Evolutionary conservation across 306 rosid genomes (phyloP).

Genomic region (Hippophae rhamnoides): DNA sequence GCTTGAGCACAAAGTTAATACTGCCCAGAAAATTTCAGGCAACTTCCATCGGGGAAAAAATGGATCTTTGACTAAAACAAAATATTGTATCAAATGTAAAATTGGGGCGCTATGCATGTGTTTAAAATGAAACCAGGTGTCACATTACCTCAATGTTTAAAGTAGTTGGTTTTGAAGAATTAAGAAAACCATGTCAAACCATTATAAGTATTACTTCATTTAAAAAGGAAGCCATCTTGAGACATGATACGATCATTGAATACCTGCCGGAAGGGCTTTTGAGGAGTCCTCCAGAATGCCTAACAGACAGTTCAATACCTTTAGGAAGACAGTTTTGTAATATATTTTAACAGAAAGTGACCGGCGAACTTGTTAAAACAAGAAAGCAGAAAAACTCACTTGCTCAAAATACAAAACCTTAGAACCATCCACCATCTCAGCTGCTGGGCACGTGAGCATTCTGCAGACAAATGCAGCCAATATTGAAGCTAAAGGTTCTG

Average conservation of each 20-base stretch:
- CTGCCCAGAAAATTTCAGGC: not conserved
- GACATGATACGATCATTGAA: not conserved
- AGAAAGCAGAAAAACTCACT: constrained; percentile 27
- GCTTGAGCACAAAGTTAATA: constrained; percentile 8
- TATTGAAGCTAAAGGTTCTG: not conserved
- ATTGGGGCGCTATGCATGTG: not conserved
- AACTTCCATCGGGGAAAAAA: not conserved
- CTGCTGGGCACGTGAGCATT: constrained; percentile 76
- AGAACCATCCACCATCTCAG: constrained; percentile 89
- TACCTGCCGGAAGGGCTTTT: constrained; percentile 97
- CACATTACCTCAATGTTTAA: not conserved
- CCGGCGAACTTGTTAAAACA: not conserved
- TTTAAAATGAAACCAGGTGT: not conserved
- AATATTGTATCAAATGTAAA: not conserved
- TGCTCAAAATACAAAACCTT: constrained; percentile 82
- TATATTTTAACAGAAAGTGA: not conserved
- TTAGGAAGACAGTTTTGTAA: constrained; percentile 1
- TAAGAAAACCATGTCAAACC: not conserved
- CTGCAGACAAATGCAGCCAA: constrained; percentile 15
- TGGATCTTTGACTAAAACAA: not conserved
- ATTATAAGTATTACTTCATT: not conserved
- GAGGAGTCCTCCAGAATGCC: constrained; percentile 99
- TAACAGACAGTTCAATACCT: constrained; percentile 22
- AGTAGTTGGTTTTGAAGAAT: not conserved
- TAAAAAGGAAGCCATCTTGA: not conserved